These are phyloP conservation scores for Hypomontagnella monticulosa DNA, from an alignment of 495 filamentous ascomycete genomes.

Conservation along the genomic window DNA sequence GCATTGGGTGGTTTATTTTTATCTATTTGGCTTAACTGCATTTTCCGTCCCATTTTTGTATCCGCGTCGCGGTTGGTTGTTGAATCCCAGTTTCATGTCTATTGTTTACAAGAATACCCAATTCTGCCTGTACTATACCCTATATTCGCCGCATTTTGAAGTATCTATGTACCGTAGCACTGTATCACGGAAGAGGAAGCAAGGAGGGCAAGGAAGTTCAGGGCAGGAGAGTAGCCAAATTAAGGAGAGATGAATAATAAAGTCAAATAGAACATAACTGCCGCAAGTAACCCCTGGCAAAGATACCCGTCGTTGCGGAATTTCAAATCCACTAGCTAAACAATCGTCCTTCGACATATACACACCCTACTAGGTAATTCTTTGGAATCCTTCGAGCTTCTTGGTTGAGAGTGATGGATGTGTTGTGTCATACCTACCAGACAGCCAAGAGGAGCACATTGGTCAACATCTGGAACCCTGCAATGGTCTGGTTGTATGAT, in stretches of 20 bases:
- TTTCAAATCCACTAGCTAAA: conserved; percentile 17
- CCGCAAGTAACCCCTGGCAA: conserved; percentile 2
- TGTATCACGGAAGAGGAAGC: conserved; percentile 12
- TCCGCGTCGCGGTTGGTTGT: conserved; percentile 9
- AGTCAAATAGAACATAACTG: conserved; percentile 19
- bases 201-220: conserved; percentile 1
- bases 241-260: conserved; percentile 10
- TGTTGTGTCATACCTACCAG: conserved; percentile 16
- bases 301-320: conserved; percentile 3
- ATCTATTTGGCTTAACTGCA: conserved; percentile 25
- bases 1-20: conserved; percentile 29
- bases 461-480: conserved; percentile 15
- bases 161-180: conserved; percentile 18
- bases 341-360: conserved; percentile 3
- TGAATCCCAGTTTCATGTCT: conserved; percentile 31
- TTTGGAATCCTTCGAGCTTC: conserved; percentile 15
- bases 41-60: conserved; percentile 11
- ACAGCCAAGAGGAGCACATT: conserved; percentile 22
- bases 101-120: conserved; percentile 38
- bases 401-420: not conserved
- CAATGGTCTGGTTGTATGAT: conserved; percentile 18
- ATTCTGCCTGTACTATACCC: conserved; percentile 36
- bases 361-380: not conserved
- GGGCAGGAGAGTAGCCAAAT: conserved; percentile 6
- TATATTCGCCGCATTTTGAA: conserved; percentile 20